Base-by-base conservation (phyloP, 305 asterid genomes). In the Ilex paraguariensis region DNA sequence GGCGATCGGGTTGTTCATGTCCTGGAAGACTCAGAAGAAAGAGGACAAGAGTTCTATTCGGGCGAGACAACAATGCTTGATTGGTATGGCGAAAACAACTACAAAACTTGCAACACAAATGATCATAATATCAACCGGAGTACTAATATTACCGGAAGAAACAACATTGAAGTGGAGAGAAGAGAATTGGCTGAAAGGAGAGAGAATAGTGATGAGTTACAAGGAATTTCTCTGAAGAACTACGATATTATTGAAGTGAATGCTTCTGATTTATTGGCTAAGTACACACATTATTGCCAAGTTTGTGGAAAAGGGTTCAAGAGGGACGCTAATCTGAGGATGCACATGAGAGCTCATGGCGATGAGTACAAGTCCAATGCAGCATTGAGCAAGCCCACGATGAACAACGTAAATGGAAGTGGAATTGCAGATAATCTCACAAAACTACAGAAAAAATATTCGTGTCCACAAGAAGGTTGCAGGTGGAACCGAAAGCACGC, bases 311-410 rank as follows among this genome's bases (percentile, higher is more conserved):
- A 91, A 70, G 97, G 97, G 54, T 91, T 91, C 66, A 91, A 88
- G 72, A 78, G 97, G 10, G 97, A 91, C 77, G 97, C 97, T 1
- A 91, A 91, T 70, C 75, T 91, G 50, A 71, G 97, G 56, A 88
- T 91, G 97, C 97, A 91, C 66, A 91, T 91, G 97, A 72, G 97
- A 65, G 97, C 97, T 31, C 97, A 91, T 66, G 97, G 97, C 49
- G 95, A 91, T 40, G 88, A 82, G 68, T 88, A 84, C 75, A 91
- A 91, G 64, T 81, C 97, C 54, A 80, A 67, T 63, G 93, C 85
- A 0, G 93, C 96, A n/a, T 80, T 90, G 21, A 81, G 73, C 61
- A 84, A 86, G 66, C 97, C 96, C 0, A 40, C 57, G 66, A 82
- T 83, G 64, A 66, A 70, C 6, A 49, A 11, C 17, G 13, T 17